Conservation (phyloP, 1,139 yeast species). For the Yamadazyma epiphylla region DNA sequence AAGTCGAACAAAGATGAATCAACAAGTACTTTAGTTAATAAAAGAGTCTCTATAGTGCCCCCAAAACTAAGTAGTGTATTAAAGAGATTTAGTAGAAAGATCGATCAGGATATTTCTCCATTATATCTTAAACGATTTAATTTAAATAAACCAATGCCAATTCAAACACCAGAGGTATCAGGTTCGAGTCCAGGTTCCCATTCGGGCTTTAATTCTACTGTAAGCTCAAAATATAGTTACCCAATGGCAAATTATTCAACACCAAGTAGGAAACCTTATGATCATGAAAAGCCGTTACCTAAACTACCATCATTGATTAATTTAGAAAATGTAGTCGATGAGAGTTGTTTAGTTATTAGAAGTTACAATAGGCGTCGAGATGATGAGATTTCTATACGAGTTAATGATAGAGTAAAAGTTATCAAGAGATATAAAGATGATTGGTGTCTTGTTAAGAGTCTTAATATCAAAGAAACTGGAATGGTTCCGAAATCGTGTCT, state of each 20-base stretch:
- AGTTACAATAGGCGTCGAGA: constrained; percentile 23
- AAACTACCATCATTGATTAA: constrained; percentile 16
- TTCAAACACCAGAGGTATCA: constrained; percentile 5
- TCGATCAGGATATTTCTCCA: constrained; percentile 24
- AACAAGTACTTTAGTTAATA: not conserved
- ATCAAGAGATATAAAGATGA: constrained; percentile 33
- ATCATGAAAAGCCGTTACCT: constrained; percentile 8
- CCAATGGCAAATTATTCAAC: not conserved
- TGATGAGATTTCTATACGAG: constrained; percentile 31
- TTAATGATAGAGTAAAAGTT: constrained; percentile 30
- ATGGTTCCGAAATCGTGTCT: constrained; percentile 35
- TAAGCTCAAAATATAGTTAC: not conserved
- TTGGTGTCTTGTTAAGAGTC: constrained; percentile 32
- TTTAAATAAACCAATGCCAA: constrained; percentile 16
- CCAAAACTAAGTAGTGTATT: not conserved
- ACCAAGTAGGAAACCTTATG: not conserved
- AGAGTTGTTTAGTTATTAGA: constrained; percentile 19
- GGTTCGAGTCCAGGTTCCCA: not conserved
- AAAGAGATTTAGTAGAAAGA: constrained; percentile 8
- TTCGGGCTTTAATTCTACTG: not conserved
- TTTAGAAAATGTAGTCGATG: constrained; percentile 11
- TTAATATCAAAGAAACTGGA: constrained; percentile 18
- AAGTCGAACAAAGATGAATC: too few species aligned
- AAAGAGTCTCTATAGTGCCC: not conserved
- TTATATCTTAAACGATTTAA: constrained; percentile 33